Evolutionary conservation across 1,284 basidiomycete genomes (phyloP).

Genomic region (Leccinum pachyderme): DNA sequence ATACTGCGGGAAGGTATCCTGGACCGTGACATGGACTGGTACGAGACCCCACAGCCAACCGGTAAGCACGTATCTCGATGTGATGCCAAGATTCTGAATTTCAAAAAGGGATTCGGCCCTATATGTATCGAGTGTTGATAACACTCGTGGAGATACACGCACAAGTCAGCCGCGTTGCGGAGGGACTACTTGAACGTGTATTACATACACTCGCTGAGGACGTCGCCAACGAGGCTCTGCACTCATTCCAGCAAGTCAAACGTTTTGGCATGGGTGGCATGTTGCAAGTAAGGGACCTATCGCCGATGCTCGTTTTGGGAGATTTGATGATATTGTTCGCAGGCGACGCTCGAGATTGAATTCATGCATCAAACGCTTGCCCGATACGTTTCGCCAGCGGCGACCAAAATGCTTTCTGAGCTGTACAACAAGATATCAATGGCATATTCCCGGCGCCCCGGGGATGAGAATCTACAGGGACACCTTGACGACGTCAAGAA

Average conservation of each 20-base stretch:
- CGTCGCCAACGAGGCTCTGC: slow-evolving; percentile 78
- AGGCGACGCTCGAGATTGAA: slow-evolving; percentile 98
- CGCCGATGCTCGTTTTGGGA: background rate
- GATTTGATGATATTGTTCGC: slow-evolving; percentile 1
- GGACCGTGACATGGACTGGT: slow-evolving; percentile 85
- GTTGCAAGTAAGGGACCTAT: slow-evolving; percentile 72
- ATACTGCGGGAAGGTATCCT: slow-evolving; percentile 82
- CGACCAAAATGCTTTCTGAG: slow-evolving; percentile 82
- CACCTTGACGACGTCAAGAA: slow-evolving; percentile 91
- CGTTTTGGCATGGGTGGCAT: slow-evolving; percentile 98
- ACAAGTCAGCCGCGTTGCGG: slow-evolving; percentile 80
- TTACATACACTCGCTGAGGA: slow-evolving; percentile 82
- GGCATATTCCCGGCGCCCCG: slow-evolving; percentile 78
- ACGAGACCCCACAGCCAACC: slow-evolving; percentile 82
- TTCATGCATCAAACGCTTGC: slow-evolving; percentile 96
- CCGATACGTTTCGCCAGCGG: slow-evolving; percentile 79
- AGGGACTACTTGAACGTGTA: slow-evolving; percentile 78
- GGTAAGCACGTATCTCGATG: slow-evolving; percentile 46
- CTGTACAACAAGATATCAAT: slow-evolving; percentile 94
- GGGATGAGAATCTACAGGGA: slow-evolving; percentile 80
- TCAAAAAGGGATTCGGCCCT: slow-evolving; percentile 82
- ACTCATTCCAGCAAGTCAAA: slow-evolving; percentile 82
- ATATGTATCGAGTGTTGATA: slow-evolving; percentile 90
- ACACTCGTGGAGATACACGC: slow-evolving; percentile 91
- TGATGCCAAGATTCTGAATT: slow-evolving; percentile 1